phyloP scores from a whole-genome alignment of 2,329 filamentous ascomycete genomes.

The Aotearoamyces nothofagi region DNA sequence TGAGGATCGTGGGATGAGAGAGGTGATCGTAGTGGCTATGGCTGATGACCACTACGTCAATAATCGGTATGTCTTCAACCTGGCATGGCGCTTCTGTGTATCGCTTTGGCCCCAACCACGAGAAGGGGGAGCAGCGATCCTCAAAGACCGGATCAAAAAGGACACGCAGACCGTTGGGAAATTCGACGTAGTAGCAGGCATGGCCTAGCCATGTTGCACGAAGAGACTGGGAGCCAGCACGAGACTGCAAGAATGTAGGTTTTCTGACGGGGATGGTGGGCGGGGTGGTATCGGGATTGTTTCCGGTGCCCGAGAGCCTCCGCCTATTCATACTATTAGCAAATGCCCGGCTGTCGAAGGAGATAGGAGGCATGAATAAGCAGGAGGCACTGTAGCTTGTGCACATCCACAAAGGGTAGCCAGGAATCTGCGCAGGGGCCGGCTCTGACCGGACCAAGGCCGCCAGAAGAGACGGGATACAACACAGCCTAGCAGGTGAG shows the following conservation, averaged over 20 bases:
- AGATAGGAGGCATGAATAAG: neutral
- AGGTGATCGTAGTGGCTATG: constrained; percentile 72
- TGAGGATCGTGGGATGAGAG: constrained; percentile 55
- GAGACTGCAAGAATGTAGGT: constrained; percentile 39
- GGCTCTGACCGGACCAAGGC: no score
- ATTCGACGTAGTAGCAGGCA: constrained; percentile 87
- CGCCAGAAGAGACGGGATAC: no score
- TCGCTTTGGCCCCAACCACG: constrained; percentile 55
- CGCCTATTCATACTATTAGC: constrained; percentile 6
- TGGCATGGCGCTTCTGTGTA: constrained; percentile 66
- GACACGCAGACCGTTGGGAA: constrained; percentile 70
- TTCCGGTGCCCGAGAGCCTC: constrained; percentile 10
- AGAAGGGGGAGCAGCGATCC: constrained; percentile 67
- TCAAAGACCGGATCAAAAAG: constrained; percentile 93
- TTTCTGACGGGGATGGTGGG: constrained; percentile 44
- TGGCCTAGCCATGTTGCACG: constrained; percentile 92
- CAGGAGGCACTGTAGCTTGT: no score
- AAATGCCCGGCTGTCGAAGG: neutral
- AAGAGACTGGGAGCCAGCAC: constrained; percentile 37
- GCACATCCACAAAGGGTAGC: no score
- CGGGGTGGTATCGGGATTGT: constrained; percentile 40
- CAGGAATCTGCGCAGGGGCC: no score
- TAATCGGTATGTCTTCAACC: constrained; percentile 59
- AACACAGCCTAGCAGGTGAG: no score
- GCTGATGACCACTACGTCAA: constrained; percentile 46